Conservation (phyloP, 805 yeast genomes). For the Blastobotrys terrestris region DNA sequence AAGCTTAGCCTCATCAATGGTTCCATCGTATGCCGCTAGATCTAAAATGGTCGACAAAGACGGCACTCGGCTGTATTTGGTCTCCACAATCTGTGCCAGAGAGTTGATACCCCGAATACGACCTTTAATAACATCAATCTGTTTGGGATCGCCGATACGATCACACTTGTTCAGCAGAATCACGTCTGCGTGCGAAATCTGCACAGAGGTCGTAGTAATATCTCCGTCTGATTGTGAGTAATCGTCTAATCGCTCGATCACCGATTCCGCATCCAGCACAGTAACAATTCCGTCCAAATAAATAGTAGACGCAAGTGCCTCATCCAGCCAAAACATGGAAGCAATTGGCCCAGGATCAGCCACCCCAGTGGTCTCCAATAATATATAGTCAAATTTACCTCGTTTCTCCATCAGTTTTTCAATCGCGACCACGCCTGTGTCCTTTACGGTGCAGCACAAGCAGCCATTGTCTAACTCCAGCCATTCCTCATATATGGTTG, state of each 20-base stretch:
- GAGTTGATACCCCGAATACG: constrained; percentile 55
- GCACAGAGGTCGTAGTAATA: constrained; percentile 78
- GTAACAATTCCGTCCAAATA: constrained; percentile 89
- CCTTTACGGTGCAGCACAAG: constrained; percentile 92
- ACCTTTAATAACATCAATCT: constrained; percentile 30
- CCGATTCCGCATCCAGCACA: constrained; percentile 65
- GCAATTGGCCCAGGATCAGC: constrained; percentile 99
- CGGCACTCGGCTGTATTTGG: constrained; percentile 69
- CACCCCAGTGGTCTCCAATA: constrained; percentile 89
- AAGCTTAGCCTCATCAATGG: constrained; percentile 11
- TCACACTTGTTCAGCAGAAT: constrained; percentile 78
- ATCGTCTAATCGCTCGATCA: constrained; percentile 61
- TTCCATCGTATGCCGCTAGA: constrained; percentile 65
- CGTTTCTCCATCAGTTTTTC: constrained; percentile 73
- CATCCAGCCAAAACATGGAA: constrained; percentile 95
- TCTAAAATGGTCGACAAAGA: constrained; percentile 58
- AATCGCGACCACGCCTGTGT: constrained; percentile 89
- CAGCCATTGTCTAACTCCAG: constrained; percentile 95
- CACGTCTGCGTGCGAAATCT: constrained; percentile 84
- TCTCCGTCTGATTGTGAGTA: constrained; percentile 36
- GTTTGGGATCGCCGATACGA: constrained; percentile 25
- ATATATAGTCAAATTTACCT: constrained; percentile 78
- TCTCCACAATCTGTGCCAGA: constrained; percentile 57
- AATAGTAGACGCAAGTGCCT: constrained; percentile 74
- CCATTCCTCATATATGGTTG: constrained; percentile 77